These are phyloP conservation scores for Eimeria sp. DNA, from an alignment of 169 alveolate genomes.

Conservation along the genomic window DNA sequence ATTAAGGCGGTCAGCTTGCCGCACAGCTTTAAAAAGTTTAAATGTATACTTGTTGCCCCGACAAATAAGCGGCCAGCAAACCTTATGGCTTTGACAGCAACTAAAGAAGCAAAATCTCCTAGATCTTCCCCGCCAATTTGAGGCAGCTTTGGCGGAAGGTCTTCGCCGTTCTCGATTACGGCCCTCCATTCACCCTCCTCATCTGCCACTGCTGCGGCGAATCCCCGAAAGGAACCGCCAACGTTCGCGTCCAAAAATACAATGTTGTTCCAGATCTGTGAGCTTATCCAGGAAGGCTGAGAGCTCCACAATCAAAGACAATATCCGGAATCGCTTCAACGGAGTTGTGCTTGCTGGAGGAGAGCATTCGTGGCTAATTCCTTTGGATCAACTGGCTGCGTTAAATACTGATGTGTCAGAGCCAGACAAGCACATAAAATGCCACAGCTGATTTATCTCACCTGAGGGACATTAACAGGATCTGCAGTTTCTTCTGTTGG, in stretches of 20 bases:
- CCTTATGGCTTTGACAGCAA: constrained; percentile 47
- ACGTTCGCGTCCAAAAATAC: constrained; percentile 6
- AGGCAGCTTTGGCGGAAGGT: constrained; percentile 17
- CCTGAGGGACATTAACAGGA: background rate
- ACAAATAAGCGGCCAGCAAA: background rate
- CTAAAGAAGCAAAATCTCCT: constrained; percentile 38
- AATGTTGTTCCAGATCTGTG: constrained; percentile 22
- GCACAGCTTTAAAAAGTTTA: background rate
- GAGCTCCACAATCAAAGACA: background rate
- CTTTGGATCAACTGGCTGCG: background rate
- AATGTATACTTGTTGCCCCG: background rate
- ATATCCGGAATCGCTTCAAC: background rate
- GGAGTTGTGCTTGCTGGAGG: background rate
- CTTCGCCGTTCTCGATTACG: background rate
- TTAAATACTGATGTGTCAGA: background rate
- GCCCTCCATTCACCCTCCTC: constrained; percentile 48
- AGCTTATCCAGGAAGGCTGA: constrained; percentile 64
- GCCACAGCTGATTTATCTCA: background rate
- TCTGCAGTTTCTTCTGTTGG: background rate
- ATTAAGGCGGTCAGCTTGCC: background rate
- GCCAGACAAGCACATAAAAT: background rate
- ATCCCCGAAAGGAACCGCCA: constrained; percentile 48
- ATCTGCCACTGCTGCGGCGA: constrained; percentile 34
- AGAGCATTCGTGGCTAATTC: background rate
- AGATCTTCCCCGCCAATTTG: constrained; percentile 23